These are phyloP conservation scores for Amaranthus hypochondriacus DNA, from an alignment of 148 eudicot genomes.

Conservation along the genomic window DNA sequence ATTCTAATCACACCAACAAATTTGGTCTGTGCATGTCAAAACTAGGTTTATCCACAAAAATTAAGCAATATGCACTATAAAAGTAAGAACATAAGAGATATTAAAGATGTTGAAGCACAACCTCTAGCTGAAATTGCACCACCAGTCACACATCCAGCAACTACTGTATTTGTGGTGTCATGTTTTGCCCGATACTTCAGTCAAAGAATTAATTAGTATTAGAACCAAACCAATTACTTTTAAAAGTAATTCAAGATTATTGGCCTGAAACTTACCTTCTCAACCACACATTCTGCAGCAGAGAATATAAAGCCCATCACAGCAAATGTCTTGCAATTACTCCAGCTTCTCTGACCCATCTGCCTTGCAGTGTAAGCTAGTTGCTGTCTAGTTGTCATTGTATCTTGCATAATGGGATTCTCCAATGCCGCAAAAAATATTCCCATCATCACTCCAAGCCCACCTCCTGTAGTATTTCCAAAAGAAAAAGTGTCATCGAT, in stretches of 20 bases:
- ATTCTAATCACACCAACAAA: background rate
- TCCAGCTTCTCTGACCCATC: constrained; percentile 92
- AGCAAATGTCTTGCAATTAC: constrained; percentile 87
- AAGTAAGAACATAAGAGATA: background rate
- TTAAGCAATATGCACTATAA: background rate
- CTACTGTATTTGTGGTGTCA: constrained; percentile 71
- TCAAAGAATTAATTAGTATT: constrained; percentile 3
- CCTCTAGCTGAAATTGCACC: constrained; percentile 79
- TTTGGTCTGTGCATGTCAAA: background rate
- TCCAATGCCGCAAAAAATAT: constrained; percentile 85
- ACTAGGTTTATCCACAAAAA: background rate
- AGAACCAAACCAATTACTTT: background rate
- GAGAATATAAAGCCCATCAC: constrained; percentile 81
- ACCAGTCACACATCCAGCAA: constrained; percentile 93
- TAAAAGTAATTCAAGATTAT: background rate
- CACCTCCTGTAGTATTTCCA: constrained; percentile 60
- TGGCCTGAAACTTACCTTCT: constrained; percentile 46
- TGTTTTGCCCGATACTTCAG: constrained; percentile 86
- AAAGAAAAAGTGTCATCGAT: background rate
- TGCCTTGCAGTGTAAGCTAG: constrained; percentile 65
- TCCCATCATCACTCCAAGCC: constrained; percentile 81
- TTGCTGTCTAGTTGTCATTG: constrained; percentile 73
- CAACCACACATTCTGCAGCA: constrained; percentile 79
- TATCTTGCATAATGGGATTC: constrained; percentile 62
- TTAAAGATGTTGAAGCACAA: constrained; percentile 10